These are phyloP conservation scores for Talaromyces sp. DNA, from an alignment of 2,329 filamentous ascomycete species.

Conservation along the genomic window DNA sequence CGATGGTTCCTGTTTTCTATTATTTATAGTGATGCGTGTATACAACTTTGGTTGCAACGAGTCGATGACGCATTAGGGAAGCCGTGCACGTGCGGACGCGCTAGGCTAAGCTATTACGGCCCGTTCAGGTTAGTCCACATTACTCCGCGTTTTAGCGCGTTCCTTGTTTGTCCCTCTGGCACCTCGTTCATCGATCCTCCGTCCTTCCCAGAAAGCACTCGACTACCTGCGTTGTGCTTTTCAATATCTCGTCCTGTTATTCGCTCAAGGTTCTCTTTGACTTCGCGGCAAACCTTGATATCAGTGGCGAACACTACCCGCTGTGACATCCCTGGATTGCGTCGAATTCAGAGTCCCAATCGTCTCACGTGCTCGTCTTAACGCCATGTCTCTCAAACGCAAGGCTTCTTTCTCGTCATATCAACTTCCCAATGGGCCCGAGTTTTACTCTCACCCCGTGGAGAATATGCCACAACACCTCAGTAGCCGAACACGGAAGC, in stretches of 20 bases:
- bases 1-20: neutral
- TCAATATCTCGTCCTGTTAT: neutral
- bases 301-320: neutral
- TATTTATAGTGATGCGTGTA: neutral
- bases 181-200: neutral
- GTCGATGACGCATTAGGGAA: neutral
- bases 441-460: conserved; percentile 19
- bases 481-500: conserved; percentile 54
- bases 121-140: conserved; percentile 23
- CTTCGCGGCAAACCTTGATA: neutral
- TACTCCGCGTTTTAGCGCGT: conserved; percentile 8
- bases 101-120: conserved; percentile 19
- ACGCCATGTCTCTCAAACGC: conserved; percentile 53
- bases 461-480: conserved; percentile 39
- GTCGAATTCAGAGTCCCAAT: neutral
- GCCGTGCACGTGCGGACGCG: neutral
- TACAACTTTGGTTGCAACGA: neutral
- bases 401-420: conserved; percentile 50
- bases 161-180: neutral
- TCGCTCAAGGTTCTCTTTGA: neutral
- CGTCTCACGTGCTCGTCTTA: neutral
- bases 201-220: neutral
- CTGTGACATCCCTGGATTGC: neutral
- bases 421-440: conserved; percentile 27
- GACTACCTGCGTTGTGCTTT: neutral